phyloP scores from a whole-genome alignment of 23 red algal genomes.

The Gracilaria domingensis region DNA sequence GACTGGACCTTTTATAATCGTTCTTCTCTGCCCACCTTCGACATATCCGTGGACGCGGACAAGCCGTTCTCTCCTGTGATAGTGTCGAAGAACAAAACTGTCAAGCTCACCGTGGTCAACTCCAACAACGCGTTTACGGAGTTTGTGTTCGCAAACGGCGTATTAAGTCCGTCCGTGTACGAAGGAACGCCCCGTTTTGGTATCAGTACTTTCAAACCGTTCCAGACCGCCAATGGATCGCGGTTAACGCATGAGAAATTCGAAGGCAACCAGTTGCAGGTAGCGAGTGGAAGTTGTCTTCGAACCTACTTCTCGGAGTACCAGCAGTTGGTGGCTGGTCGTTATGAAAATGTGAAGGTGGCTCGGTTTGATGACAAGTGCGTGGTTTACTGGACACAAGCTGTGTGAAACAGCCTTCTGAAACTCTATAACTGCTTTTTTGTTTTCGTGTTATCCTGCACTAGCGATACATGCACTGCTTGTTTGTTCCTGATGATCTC shows the following conservation, averaged over 20 bases:
- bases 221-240: background rate
- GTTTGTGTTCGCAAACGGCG: constrained; percentile 14
- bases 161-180: constrained; percentile 22
- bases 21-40: background rate
- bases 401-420: background rate
- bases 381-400: constrained; percentile 14
- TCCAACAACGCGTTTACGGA: constrained; percentile 31
- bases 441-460: background rate
- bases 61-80: constrained; percentile 2
- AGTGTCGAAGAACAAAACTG: constrained; percentile 15
- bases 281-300: constrained; percentile 7
- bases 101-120: constrained; percentile 27
- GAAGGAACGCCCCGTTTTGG: constrained; percentile 1
- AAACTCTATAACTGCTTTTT: background rate
- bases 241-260: constrained; percentile 10
- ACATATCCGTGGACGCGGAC: background rate
- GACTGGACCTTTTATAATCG: constrained; percentile 23
- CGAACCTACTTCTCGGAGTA: constrained; percentile 27
- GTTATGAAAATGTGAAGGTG: background rate
- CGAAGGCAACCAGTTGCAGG: background rate
- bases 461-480: background rate
- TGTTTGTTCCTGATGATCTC: background rate
- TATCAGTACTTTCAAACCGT: constrained; percentile 11
- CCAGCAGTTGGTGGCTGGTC: background rate
- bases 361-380: constrained; percentile 27